These are phyloP conservation scores for Cystobasidium sp. DNA, from an alignment of 1,284 basidiomycete species.

Conservation along the genomic window DNA sequence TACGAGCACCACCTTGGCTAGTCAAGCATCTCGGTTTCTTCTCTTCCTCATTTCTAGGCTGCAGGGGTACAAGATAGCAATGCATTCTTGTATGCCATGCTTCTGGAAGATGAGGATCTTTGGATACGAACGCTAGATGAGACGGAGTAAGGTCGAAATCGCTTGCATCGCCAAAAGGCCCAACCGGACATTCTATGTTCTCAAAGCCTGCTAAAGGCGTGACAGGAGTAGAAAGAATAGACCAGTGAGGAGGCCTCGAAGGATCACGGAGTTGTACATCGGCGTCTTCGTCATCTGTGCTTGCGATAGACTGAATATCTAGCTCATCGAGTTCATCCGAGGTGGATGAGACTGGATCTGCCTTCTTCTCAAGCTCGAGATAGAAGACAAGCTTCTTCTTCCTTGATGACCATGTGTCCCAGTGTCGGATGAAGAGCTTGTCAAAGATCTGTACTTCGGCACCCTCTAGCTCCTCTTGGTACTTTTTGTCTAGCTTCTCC, in stretches of 20 bases:
- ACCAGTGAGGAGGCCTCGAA: slow-evolving; percentile 18
- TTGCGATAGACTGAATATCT: slow-evolving; percentile 35
- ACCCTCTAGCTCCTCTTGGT: slow-evolving; percentile 46
- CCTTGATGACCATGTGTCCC: slow-evolving; percentile 86
- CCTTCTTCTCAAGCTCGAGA: slow-evolving; percentile 63
- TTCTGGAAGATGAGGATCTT: slow-evolving; percentile 72
- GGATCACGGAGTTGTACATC: not conserved
- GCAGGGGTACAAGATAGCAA: slow-evolving; percentile 61
- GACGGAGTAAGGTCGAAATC: slow-evolving; percentile 74
- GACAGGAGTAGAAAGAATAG: not conserved
- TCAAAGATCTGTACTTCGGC: slow-evolving; percentile 73
- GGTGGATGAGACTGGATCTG: slow-evolving; percentile 52
- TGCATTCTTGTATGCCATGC: slow-evolving; percentile 81
- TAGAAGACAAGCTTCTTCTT: slow-evolving; percentile 69
- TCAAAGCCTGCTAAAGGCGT: slow-evolving; percentile 48
- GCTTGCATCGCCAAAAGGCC: slow-evolving; percentile 76
- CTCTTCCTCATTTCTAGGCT: slow-evolving; percentile 57
- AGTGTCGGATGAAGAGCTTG: slow-evolving; percentile 75
- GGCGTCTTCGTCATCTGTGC: slow-evolving; percentile 31
- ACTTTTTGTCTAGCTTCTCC: slow-evolving; percentile 51
- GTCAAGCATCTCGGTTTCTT: slow-evolving; percentile 63
- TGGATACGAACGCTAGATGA: slow-evolving; percentile 79
- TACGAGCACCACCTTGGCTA: slow-evolving; percentile 76
- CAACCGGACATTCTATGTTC: slow-evolving; percentile 64
- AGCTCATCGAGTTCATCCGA: slow-evolving; percentile 32